These are phyloP conservation scores for Albatrellus ellisii DNA, from an alignment of 768 basidiomycete species.

Conservation along the genomic window DNA sequence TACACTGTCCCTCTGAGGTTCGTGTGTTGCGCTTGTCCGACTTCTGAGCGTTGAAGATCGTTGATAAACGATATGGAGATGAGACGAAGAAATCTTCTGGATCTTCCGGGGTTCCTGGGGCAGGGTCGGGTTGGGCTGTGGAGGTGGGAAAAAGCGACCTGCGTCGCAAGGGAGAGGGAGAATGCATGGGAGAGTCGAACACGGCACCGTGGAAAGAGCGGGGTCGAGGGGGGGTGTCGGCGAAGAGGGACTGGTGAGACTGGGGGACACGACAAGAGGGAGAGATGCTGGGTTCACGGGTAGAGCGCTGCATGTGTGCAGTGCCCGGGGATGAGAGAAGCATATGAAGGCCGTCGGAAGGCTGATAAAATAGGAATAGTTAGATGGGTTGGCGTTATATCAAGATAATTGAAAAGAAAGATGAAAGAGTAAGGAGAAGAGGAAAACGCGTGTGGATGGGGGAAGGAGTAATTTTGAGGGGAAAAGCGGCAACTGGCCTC, in stretches of 20 bases:
- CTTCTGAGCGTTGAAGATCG: constrained; percentile 1
- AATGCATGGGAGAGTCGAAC: constrained; percentile 9
- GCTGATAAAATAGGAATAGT: neutral
- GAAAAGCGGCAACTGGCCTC: neutral
- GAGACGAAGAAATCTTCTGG: constrained; percentile 10
- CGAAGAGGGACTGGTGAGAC: neutral
- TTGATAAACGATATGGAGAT: constrained; percentile 2
- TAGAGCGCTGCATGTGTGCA: neutral
- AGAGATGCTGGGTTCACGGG: constrained; percentile 1
- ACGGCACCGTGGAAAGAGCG: neutral
- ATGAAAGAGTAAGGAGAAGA: neutral
- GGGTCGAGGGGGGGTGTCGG: neutral
- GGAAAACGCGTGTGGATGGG: no score
- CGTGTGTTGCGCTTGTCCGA: neutral
- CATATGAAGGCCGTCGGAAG: neutral
- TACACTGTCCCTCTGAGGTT: constrained; percentile 1
- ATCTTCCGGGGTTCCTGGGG: constrained; percentile 6
- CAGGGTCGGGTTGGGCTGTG: constrained; percentile 4
- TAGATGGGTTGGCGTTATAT: neutral
- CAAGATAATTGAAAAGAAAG: neutral
- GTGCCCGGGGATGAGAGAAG: neutral
- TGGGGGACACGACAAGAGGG: constrained; percentile 1
- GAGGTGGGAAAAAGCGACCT: constrained; percentile 8
- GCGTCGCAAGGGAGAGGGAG: constrained; percentile 11
- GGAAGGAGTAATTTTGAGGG: no score